Evolutionary conservation across 176 grass and related monocot species (phyloP).

Genomic region (Urochloa ruziziensis): DNA sequence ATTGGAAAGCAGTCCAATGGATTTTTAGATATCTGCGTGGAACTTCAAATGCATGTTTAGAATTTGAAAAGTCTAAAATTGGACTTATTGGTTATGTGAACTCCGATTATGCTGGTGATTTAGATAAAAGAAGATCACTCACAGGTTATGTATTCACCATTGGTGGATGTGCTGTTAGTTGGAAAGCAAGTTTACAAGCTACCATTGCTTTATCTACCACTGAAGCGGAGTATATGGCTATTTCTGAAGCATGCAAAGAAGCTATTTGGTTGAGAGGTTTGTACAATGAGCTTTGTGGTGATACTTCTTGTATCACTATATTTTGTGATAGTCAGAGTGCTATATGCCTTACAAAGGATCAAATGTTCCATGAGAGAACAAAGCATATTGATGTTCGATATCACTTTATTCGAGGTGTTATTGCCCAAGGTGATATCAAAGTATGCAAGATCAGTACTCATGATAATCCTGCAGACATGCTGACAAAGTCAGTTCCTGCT

Average conservation of each 20-base stretch:
- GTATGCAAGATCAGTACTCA: too few relatives aligned
- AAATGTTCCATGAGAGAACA: not conserved
- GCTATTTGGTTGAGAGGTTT: not conserved
- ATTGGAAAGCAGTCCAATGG: not conserved
- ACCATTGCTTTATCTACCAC: not conserved
- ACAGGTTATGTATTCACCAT: not conserved
- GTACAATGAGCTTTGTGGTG: not conserved
- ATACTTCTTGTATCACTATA: not conserved
- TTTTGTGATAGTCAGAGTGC: not conserved
- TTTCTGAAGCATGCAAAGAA: not conserved
- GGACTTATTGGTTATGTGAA: conserved; percentile 21
- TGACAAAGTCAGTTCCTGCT: too few relatives aligned
- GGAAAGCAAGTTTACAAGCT: not conserved
- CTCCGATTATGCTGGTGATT: too few relatives aligned
- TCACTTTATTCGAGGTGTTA: not conserved
- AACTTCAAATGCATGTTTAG: not conserved
- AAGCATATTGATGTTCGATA: not conserved
- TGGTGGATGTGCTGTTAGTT: not conserved
- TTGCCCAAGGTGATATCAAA: too few relatives aligned
- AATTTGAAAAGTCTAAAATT: not conserved
- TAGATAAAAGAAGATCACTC: too few relatives aligned
- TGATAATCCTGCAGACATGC: too few relatives aligned
- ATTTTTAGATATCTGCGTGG: not conserved
- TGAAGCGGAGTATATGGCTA: too few relatives aligned
- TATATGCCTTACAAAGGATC: not conserved